A percentile compares a stretch with the other conserved stretches of the same genome.
These are phyloP conservation scores for Bathelium albidoporum DNA, from an alignment of 495 filamentous ascomycete species.

Conservation along the genomic window DNA sequence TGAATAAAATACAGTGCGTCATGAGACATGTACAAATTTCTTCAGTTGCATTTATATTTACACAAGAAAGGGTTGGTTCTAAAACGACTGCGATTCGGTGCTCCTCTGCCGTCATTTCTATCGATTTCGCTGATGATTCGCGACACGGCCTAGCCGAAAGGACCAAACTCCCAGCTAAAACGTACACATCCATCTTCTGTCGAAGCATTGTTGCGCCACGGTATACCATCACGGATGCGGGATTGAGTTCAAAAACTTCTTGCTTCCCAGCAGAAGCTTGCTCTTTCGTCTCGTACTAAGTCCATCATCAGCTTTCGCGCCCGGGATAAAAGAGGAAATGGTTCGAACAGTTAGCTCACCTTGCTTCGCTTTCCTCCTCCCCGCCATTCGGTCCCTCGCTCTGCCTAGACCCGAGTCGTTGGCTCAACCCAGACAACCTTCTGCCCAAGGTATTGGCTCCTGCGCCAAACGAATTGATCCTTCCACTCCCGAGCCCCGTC, in stretches of 20 bases:
- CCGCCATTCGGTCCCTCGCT: not conserved
- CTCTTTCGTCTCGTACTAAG: slow-evolving; percentile 14
- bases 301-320: not conserved
- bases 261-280: slow-evolving; percentile 19
- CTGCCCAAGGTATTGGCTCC: slow-evolving; percentile 10
- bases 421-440: slow-evolving; percentile 19
- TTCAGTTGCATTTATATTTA: not conserved
- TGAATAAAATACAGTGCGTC: too few species aligned
- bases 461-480: not conserved
- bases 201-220: not conserved
- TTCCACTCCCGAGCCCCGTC: not conserved
- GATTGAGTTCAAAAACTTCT: slow-evolving; percentile 14
- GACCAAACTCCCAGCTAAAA: not conserved
- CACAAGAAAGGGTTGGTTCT: not conserved
- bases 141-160: not conserved
- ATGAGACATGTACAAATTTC: too few species aligned
- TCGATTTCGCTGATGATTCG: not conserved
- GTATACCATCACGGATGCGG: not conserved
- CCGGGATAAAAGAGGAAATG: too few species aligned
- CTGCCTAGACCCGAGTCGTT: slow-evolving; percentile 15
- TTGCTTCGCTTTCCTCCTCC: slow-evolving; percentile 10
- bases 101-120: not conserved
- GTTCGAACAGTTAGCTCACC: slow-evolving; percentile 6
- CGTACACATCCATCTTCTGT: not conserved
- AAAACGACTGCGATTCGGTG: not conserved